These are phyloP conservation scores for Fusarium sp. DNA, from an alignment of 2,329 filamentous ascomycete species.

Conservation along the genomic window DNA sequence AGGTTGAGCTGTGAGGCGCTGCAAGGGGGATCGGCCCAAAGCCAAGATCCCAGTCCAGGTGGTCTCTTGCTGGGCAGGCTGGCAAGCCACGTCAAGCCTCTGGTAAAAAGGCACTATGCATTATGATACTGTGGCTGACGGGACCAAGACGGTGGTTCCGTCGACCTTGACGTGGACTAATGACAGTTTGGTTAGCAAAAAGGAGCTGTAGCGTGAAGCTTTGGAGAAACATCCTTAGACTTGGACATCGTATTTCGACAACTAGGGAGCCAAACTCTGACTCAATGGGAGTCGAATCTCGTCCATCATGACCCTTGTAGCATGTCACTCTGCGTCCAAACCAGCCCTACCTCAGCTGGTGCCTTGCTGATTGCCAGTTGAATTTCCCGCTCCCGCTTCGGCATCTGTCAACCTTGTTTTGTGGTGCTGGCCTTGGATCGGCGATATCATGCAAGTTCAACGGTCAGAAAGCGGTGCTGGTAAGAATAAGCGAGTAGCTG, in stretches of 20 bases:
- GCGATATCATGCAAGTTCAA: constrained; percentile 20
- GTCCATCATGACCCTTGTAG: constrained; percentile 9
- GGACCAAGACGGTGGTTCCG: constrained; percentile 29
- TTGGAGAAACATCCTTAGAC: not conserved
- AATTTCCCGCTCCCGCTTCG: constrained; percentile 19
- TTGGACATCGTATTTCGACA: constrained; percentile 28
- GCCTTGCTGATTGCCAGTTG: constrained; percentile 17
- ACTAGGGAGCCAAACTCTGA: constrained; percentile 6
- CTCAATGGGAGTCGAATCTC: constrained; percentile 18
- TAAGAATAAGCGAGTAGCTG: not conserved
- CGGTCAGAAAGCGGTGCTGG: constrained; percentile 1
- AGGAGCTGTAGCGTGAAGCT: constrained; percentile 28
- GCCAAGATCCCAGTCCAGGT: constrained; percentile 2
- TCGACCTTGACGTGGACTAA: constrained; percentile 3
- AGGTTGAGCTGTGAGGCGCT: constrained; percentile 17
- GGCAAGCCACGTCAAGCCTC: constrained; percentile 31
- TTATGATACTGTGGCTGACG: constrained; percentile 31
- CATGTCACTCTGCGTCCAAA: constrained; percentile 17
- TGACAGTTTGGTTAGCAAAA: not conserved
- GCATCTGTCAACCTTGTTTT: constrained; percentile 29
- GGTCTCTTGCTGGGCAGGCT: constrained; percentile 34
- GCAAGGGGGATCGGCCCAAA: constrained; percentile 32
- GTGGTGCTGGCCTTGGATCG: constrained; percentile 35
- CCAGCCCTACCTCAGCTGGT: constrained; percentile 5
- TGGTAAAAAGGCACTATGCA: constrained; percentile 1